These are phyloP conservation scores for Aspergillus puulaauensis DNA, from an alignment of 2,329 filamentous ascomycete genomes.

Conservation along the genomic window DNA sequence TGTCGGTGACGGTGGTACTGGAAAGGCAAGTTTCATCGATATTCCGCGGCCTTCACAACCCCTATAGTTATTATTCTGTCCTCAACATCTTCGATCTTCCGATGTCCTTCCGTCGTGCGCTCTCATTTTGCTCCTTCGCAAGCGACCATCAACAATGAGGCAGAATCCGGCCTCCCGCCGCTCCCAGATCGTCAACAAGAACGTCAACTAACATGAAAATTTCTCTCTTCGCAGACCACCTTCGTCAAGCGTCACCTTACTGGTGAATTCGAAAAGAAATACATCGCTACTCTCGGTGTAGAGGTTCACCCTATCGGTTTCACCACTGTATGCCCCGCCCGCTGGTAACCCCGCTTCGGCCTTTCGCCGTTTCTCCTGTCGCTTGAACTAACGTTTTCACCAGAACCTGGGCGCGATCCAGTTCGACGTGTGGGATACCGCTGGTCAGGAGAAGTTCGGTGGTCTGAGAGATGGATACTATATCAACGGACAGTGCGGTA, in stretches of 20 bases:
- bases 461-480: slow-evolving; percentile 99
- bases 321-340: slow-evolving; percentile 76
- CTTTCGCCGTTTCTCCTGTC: slow-evolving; percentile 13
- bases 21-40: slow-evolving; percentile 71
- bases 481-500: slow-evolving; percentile 99
- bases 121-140: slow-evolving; percentile 19
- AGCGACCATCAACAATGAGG: slow-evolving; percentile 26
- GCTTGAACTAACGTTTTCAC: slow-evolving; percentile 28
- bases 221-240: slow-evolving; percentile 69
- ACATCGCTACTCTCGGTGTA: slow-evolving; percentile 98
- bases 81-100: not conserved
- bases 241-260: slow-evolving; percentile 99
- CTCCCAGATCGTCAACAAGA: slow-evolving; percentile 8
- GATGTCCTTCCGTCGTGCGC: not conserved
- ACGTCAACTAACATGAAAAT: slow-evolving; percentile 11
- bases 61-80: not conserved
- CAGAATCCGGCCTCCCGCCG: slow-evolving; percentile 26
- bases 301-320: slow-evolving; percentile 98
- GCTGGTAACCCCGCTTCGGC: slow-evolving; percentile 33
- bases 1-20: slow-evolving; percentile 98
- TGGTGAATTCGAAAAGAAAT: slow-evolving; percentile 99
- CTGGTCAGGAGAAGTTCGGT: slow-evolving; percentile 99
- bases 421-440: slow-evolving; percentile 99
- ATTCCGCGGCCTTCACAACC: not conserved
- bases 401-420: slow-evolving; percentile 92